Evolutionary conservation across 768 basidiomycete genomes (phyloP).

Genomic region (Pulveroboletus sp.): DNA sequence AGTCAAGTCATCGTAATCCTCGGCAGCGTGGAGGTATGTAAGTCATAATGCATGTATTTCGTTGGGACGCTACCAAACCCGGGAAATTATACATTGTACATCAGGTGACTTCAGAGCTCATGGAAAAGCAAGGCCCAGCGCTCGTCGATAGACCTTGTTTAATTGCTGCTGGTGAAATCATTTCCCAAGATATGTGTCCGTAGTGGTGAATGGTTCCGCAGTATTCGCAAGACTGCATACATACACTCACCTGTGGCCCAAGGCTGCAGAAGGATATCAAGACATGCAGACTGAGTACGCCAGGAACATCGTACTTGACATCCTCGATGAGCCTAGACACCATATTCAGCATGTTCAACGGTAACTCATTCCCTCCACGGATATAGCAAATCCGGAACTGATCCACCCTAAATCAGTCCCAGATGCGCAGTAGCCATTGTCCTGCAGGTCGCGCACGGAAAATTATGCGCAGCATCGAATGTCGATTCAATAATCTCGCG

Average conservation of each 20-base stretch:
- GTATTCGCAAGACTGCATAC: slow-evolving; percentile 52
- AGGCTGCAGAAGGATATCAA: slow-evolving; percentile 42
- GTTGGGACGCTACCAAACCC: background rate
- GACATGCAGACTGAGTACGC: slow-evolving; percentile 40
- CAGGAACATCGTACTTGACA: slow-evolving; percentile 14
- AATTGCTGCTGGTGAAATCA: slow-evolving; percentile 52
- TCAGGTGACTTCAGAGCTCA: slow-evolving; percentile 55
- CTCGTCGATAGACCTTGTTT: slow-evolving; percentile 48
- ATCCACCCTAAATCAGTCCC: background rate
- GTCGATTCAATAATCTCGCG: slow-evolving; percentile 12
- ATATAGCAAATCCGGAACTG: background rate
- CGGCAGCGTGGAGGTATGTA: slow-evolving; percentile 3
- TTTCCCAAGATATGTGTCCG: slow-evolving; percentile 52
- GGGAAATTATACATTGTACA: slow-evolving; percentile 29
- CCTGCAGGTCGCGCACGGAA: slow-evolving; percentile 25
- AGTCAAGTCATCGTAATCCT: background rate
- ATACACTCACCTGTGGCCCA: slow-evolving; percentile 52
- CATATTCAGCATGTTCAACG: slow-evolving; percentile 13
- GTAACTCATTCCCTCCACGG: background rate
- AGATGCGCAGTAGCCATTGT: slow-evolving; percentile 24
- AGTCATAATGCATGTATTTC: background rate
- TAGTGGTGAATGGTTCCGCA: slow-evolving; percentile 52
- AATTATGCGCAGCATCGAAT: slow-evolving; percentile 19
- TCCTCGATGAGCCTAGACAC: slow-evolving; percentile 14
- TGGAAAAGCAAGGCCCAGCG: slow-evolving; percentile 56